Conservation (phyloP, 768 basidiomycete genomes). For the Clathrus columnatus region DNA sequence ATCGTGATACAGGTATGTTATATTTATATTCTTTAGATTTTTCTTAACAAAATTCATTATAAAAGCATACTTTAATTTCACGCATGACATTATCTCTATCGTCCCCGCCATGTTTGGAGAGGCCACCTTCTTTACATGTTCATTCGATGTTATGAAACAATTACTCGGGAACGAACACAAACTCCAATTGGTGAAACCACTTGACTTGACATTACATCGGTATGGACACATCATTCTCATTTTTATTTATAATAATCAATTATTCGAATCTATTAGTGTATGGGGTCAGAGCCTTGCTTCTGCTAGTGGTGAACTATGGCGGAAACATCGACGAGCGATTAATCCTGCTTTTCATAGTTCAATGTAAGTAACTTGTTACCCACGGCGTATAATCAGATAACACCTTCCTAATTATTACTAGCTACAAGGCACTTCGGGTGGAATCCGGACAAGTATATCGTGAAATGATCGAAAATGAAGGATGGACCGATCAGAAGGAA, state of each 20-base stretch:
- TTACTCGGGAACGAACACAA: constrained; percentile 17
- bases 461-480: constrained; percentile 9
- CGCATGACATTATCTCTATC: constrained; percentile 20
- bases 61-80: constrained; percentile 17
- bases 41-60: neutral
- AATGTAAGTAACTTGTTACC: neutral
- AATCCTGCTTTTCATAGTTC: constrained; percentile 42
- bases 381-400: neutral
- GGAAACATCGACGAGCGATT: constrained; percentile 50
- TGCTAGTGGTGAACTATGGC: constrained; percentile 53
- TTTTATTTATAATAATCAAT: neutral
- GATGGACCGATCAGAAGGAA: neutral
- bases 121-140: constrained; percentile 17
- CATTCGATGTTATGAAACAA: constrained; percentile 20
- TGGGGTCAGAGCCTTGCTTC: constrained; percentile 42
- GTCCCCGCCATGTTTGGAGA: constrained; percentile 17
- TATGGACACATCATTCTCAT: neutral
- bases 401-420: neutral
- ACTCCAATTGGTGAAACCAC: constrained; percentile 12
- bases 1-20: neutral
- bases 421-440: neutral
- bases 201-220: constrained; percentile 2
- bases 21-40: neutral
- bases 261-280: neutral
- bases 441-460: constrained; percentile 5